phyloP scores from a whole-genome alignment of 768 basidiomycete genomes.

The Mycena albidolilacea region DNA sequence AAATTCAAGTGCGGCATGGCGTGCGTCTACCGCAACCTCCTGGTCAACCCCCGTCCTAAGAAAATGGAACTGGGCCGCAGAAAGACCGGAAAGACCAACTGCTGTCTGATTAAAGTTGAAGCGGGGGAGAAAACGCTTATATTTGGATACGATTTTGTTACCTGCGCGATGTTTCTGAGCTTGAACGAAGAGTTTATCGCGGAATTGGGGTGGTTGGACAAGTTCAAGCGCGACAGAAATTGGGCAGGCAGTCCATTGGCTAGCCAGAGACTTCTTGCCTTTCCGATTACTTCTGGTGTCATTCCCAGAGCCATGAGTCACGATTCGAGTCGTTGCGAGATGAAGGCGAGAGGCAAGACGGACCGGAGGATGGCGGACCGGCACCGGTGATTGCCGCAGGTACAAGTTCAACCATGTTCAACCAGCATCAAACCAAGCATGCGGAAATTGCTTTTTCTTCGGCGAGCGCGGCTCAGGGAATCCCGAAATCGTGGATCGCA shows the following conservation, averaged over 20 bases:
- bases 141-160: constrained; percentile 30
- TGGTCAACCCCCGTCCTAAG: constrained; percentile 63
- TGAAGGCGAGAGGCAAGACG: too few species aligned
- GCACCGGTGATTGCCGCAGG: background rate
- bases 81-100: constrained; percentile 67
- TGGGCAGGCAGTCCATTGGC: constrained; percentile 55
- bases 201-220: constrained; percentile 57
- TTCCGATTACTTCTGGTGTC: background rate
- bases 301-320: background rate
- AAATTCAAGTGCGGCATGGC: constrained; percentile 71
- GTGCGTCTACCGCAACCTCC: constrained; percentile 65
- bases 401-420: too few species aligned
- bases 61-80: constrained; percentile 65
- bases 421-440: too few species aligned
- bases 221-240: constrained; percentile 52
- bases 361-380: background rate
- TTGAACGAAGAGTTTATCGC: constrained; percentile 69
- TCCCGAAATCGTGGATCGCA: background rate
- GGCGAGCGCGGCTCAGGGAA: background rate
- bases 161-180: constrained; percentile 69
- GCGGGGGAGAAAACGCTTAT: constrained; percentile 11
- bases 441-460: too few species aligned
- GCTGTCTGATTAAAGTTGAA: constrained; percentile 50
- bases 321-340: too few species aligned
- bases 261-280: constrained; percentile 55